phyloP scores from a whole-genome alignment of 2,329 filamentous ascomycete genomes.

The Colletotrichum tropicicola region DNA sequence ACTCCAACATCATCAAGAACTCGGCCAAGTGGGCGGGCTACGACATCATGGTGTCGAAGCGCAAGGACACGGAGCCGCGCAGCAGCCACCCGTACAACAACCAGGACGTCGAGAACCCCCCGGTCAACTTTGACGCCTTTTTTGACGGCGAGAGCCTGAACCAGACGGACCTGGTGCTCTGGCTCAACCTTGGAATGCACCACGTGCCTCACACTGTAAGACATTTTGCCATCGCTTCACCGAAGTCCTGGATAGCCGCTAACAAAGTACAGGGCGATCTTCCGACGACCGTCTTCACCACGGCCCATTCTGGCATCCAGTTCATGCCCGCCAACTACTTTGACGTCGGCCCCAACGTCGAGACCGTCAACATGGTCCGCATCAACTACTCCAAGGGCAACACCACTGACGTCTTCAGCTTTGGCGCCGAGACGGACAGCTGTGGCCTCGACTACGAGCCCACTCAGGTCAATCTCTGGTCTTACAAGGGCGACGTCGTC shows the following conservation, averaged over 20 bases:
- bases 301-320: slow-evolving; percentile 49
- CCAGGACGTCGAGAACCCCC: slow-evolving; percentile 54
- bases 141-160: slow-evolving; percentile 48
- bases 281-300: slow-evolving; percentile 58
- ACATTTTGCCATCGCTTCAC: neutral
- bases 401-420: slow-evolving; percentile 40
- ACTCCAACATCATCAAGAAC: slow-evolving; percentile 55
- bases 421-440: slow-evolving; percentile 40
- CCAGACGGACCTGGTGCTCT: slow-evolving; percentile 53
- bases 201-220: slow-evolving; percentile 60
- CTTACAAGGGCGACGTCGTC: slow-evolving; percentile 34
- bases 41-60: slow-evolving; percentile 59
- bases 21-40: slow-evolving; percentile 58
- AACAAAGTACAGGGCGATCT: slow-evolving; percentile 42
- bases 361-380: slow-evolving; percentile 43
- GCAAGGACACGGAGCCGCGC: slow-evolving; percentile 61
- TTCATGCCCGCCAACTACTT: slow-evolving; percentile 53
- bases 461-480: slow-evolving; percentile 38
- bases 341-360: slow-evolving; percentile 34
- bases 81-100: slow-evolving; percentile 55
- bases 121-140: slow-evolving; percentile 60
- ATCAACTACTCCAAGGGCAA: slow-evolving; percentile 47
- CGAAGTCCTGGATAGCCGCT: neutral
- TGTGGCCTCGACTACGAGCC: slow-evolving; percentile 41
- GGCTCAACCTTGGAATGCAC: slow-evolving; percentile 65